Conservation (phyloP, 805 yeast species). For the Metschnikowia lachancei region DNA sequence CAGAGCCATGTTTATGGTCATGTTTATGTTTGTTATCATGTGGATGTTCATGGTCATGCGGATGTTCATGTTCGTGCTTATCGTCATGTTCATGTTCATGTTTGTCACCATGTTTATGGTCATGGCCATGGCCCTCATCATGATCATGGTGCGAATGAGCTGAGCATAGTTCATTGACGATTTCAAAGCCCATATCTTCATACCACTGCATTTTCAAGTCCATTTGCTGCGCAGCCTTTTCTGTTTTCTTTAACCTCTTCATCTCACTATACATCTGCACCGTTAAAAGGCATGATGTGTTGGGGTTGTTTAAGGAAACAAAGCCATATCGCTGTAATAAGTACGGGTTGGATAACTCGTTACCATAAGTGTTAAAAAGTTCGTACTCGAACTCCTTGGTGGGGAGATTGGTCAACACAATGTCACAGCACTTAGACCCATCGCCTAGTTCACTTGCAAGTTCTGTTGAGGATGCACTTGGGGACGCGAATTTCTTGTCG, state of each 20-base stretch:
- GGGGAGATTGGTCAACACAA: conserved; percentile 48
- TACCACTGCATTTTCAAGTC: conserved; percentile 48
- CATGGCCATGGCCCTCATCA: conserved; percentile 11
- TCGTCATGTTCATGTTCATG: not conserved
- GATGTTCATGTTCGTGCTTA: conserved; percentile 16
- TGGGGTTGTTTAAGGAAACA: conserved; percentile 44
- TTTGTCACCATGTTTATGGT: conserved; percentile 17
- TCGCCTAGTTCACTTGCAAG: conserved; percentile 36
- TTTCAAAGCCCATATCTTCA: conserved; percentile 43
- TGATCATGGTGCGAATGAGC: not conserved
- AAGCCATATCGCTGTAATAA: conserved; percentile 80
- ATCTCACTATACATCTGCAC: conserved; percentile 42
- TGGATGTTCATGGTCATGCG: conserved; percentile 11
- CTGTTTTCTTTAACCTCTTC: conserved; percentile 21
- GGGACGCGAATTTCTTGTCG: conserved; percentile 13
- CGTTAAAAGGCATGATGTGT: conserved; percentile 60
- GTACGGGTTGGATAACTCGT: conserved; percentile 59
- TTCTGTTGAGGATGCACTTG: conserved; percentile 25
- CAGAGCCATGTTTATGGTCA: conserved; percentile 12
- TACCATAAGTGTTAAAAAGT: conserved; percentile 79
- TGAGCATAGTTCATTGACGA: conserved; percentile 27
- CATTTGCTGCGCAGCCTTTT: conserved; percentile 31
- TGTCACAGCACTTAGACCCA: conserved; percentile 63
- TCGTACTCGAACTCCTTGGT: conserved; percentile 47
- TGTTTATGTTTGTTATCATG: conserved; percentile 10